Evolutionary conservation across 805 yeast species (phyloP).

Genomic region (Gaillardinia entomophila): DNA sequence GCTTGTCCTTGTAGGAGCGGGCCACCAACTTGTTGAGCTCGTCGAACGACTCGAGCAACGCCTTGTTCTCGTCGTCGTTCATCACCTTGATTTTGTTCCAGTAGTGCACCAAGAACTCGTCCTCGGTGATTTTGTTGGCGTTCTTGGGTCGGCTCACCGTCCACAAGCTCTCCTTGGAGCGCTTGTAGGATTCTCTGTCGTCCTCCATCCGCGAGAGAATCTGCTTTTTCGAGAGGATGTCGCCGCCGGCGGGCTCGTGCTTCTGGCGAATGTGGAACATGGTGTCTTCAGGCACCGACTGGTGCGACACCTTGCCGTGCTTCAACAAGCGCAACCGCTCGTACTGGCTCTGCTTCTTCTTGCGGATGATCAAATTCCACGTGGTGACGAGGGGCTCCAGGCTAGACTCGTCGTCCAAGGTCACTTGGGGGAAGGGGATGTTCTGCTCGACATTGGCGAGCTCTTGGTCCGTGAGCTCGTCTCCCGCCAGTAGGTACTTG

Average conservation of each 20-base stretch:
- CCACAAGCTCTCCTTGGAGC: slow-evolving; percentile 80
- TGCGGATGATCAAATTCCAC: slow-evolving; percentile 43
- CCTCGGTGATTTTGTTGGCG: slow-evolving; percentile 28
- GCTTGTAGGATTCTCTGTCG: slow-evolving; percentile 86
- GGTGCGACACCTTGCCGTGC: slow-evolving; percentile 15
- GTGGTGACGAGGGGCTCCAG: slow-evolving; percentile 29
- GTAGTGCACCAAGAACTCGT: slow-evolving; percentile 35
- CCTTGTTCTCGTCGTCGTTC: slow-evolving; percentile 39
- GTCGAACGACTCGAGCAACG: slow-evolving; percentile 39
- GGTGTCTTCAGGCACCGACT: slow-evolving; percentile 13
- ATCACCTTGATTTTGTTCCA: slow-evolving; percentile 44
- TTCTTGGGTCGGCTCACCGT: slow-evolving; percentile 47
- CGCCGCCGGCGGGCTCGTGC: slow-evolving; percentile 2
- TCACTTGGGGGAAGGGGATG: slow-evolving; percentile 29
- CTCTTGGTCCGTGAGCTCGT: slow-evolving; percentile 33
- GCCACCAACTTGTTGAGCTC: slow-evolving; percentile 53
- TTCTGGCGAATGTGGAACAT: slow-evolving; percentile 5
- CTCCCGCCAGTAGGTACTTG: slow-evolving; percentile 20
- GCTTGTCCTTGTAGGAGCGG: slow-evolving; percentile 45
- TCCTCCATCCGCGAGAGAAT: slow-evolving; percentile 80
- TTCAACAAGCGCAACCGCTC: slow-evolving; percentile 39
- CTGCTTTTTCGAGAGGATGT: slow-evolving; percentile 39
- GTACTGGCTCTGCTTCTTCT: slow-evolving; percentile 47
- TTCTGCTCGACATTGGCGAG: slow-evolving; percentile 20
- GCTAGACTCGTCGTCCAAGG: slow-evolving; percentile 13